A percentile compares a stretch with the other conserved stretches of the same genome.
Conservation (phyloP, 116 monocot genomes). For the Cymodocea nodosa region DNA sequence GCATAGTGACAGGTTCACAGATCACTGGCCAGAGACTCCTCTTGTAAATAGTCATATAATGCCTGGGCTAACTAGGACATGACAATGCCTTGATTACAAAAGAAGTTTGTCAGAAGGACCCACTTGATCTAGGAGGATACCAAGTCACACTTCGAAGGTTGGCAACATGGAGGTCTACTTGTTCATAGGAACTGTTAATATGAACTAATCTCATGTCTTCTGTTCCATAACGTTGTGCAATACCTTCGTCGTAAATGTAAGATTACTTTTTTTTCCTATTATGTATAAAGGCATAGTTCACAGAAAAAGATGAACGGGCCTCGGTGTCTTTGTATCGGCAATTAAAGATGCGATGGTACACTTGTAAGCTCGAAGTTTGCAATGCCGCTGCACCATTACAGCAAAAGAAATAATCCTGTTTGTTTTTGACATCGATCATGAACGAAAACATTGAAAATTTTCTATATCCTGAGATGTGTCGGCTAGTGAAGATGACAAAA, state of each 20-base stretch:
- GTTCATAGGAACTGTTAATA: slow-evolving; percentile 10
- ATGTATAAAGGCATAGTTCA: not conserved
- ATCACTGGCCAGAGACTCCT: not conserved
- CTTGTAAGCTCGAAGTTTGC: too few relatives aligned
- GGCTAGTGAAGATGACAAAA: too few relatives aligned
- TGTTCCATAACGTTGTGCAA: not conserved
- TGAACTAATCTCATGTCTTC: not conserved
- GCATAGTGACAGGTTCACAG: slow-evolving; percentile 5
- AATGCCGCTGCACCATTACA: too few relatives aligned
- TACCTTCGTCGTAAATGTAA: not conserved
- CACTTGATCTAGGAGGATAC: not conserved
- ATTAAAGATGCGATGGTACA: too few relatives aligned
- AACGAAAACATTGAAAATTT: too few relatives aligned
- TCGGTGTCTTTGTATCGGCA: too few relatives aligned
- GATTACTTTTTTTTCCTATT: slow-evolving; percentile 1
- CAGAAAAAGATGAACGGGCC: not conserved
- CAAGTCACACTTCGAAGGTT: slow-evolving; percentile 4
- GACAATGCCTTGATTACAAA: not conserved
- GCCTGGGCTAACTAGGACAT: slow-evolving; percentile 5
- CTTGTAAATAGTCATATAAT: not conserved
- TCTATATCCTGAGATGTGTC: too few relatives aligned
- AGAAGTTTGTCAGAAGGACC: too few relatives aligned
- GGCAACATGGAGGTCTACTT: not conserved
- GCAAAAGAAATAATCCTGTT: too few relatives aligned
- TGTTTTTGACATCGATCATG: too few relatives aligned